A percentile compares a stretch with the other conserved stretches of the same genome.
These are phyloP conservation scores for Eucalyptus pauciflora DNA, from an alignment of 345 rosid species.

Conservation along the genomic window DNA sequence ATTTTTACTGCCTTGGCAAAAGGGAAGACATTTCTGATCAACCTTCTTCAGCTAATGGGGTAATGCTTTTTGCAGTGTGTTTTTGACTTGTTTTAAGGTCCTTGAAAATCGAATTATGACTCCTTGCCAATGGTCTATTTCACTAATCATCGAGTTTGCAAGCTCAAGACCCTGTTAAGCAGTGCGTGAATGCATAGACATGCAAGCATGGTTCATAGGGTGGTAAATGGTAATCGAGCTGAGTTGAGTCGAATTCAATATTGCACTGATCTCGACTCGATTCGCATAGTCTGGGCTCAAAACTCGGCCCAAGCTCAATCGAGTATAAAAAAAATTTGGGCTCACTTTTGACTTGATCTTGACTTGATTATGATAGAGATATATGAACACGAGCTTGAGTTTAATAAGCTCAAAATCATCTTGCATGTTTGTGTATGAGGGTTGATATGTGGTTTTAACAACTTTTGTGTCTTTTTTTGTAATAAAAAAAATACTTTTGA, in stretches of 20 bases:
- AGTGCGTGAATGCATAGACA: neutral
- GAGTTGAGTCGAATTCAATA: neutral
- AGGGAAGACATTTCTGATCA: constrained; percentile 21
- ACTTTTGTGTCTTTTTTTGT: neutral
- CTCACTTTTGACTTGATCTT: neutral
- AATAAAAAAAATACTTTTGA: neutral
- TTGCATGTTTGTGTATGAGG: neutral
- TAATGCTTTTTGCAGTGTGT: neutral
- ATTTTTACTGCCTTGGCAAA: constrained; percentile 89
- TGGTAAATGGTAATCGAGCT: neutral
- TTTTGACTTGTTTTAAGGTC: neutral
- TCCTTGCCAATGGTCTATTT: neutral
- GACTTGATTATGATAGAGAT: neutral
- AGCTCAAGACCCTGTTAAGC: neutral
- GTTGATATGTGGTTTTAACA: neutral
- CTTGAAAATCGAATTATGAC: neutral
- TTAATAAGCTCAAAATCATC: neutral
- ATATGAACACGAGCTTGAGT: neutral
- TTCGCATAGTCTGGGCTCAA: neutral
- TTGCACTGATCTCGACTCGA: neutral
- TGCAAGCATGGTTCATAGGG: neutral
- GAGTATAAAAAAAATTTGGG: neutral
- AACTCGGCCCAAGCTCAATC: neutral
- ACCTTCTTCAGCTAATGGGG: constrained; percentile 27
- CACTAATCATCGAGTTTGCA: neutral